Evolutionary conservation across 495 filamentous ascomycete species (phyloP).

Genomic region (Penicillium arizonense): DNA sequence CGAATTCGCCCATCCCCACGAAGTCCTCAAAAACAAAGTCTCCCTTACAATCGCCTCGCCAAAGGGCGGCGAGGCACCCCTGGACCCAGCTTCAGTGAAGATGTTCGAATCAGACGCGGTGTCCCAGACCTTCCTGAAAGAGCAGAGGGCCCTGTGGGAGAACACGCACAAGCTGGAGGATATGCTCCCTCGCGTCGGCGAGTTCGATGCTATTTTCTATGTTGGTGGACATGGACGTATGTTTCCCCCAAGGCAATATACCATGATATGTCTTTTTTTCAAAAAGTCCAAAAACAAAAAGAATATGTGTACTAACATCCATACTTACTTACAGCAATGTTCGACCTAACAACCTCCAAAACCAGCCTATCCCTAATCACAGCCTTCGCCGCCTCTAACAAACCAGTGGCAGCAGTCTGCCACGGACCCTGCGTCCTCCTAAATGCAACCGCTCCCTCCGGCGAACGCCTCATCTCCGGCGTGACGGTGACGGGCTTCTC

Average conservation of each 20-base stretch:
- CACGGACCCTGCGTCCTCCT: slow-evolving; percentile 65
- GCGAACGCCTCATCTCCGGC: slow-evolving; percentile 52
- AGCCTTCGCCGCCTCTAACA: slow-evolving; percentile 59
- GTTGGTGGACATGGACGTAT: slow-evolving; percentile 76
- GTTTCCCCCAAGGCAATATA: slow-evolving; percentile 16
- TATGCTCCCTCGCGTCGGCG: slow-evolving; percentile 49
- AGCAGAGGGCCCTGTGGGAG: slow-evolving; percentile 58
- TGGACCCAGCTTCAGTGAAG: slow-evolving; percentile 65
- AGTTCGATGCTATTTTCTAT: slow-evolving; percentile 70
- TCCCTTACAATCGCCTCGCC: slow-evolving; percentile 65
- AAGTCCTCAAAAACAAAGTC: slow-evolving; percentile 54
- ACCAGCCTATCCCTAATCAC: slow-evolving; percentile 54
- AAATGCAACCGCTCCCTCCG: slow-evolving; percentile 51
- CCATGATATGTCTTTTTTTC: neutral
- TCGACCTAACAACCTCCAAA: slow-evolving; percentile 55
- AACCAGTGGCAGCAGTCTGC: slow-evolving; percentile 66
- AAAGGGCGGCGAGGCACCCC: slow-evolving; percentile 62
- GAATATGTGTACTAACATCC: neutral
- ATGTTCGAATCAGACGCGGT: slow-evolving; percentile 54
- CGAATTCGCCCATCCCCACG: slow-evolving; percentile 70
- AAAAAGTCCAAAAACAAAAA: slow-evolving; percentile 1
- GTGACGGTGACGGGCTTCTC: slow-evolving; percentile 65
- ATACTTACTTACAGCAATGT: slow-evolving; percentile 56
- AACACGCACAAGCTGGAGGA: slow-evolving; percentile 54
- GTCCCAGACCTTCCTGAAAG: slow-evolving; percentile 50